These are phyloP conservation scores for Metschnikowia kofuensis DNA, from an alignment of 805 yeast species.

Conservation along the genomic window DNA sequence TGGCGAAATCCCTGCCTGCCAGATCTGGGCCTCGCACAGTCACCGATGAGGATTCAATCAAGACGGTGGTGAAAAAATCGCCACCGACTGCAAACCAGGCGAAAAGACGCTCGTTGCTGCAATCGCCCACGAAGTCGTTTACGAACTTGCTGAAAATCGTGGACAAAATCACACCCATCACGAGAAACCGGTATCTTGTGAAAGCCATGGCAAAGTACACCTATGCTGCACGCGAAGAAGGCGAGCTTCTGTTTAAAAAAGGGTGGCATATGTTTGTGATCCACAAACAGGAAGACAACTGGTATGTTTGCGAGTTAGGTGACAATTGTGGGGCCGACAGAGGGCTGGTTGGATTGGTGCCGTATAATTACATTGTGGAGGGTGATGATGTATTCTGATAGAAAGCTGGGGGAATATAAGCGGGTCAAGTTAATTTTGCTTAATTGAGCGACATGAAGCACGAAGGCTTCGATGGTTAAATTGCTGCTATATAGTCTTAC, in stretches of 20 bases:
- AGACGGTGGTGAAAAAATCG: conserved; percentile 9
- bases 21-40: neutral
- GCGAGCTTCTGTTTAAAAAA: conserved; percentile 39
- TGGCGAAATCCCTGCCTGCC: neutral
- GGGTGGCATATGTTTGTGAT: conserved; percentile 42
- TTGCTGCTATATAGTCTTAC: too few species aligned
- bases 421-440: too few species aligned
- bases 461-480: too few species aligned
- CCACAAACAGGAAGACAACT: conserved; percentile 43
- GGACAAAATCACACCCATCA: conserved; percentile 29
- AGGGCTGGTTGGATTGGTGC: conserved; percentile 42
- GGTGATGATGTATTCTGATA: conserved; percentile 20
- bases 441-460: too few species aligned
- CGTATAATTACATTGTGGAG: conserved; percentile 42
- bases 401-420: neutral
- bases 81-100: conserved; percentile 5
- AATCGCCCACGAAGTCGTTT: conserved; percentile 34
- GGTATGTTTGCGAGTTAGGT: conserved; percentile 44
- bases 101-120: conserved; percentile 24
- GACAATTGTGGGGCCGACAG: conserved; percentile 28
- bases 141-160: conserved; percentile 30
- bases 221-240: conserved; percentile 40
- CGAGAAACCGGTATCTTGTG: conserved; percentile 26
- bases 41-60: conserved; percentile 5
- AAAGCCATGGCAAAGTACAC: conserved; percentile 40